Evolutionary conservation across 139 green algal genomes (phyloP), one percentile per base, ranked within the genome.

Genomic region (Bryopsis sp.): DNA sequence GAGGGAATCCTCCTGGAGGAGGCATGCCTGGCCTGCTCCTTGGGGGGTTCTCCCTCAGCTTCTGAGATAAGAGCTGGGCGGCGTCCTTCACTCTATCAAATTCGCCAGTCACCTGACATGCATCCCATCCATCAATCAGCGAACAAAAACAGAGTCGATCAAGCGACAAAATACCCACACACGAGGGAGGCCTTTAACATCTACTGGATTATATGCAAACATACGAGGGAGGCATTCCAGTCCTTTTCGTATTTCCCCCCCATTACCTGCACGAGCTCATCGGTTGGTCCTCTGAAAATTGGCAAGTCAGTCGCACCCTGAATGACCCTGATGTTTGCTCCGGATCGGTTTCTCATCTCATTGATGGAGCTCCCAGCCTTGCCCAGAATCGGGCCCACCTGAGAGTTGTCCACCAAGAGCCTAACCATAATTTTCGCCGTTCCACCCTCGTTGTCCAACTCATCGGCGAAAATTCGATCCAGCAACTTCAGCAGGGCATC

Each of bases 381-480:
- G 39, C 62, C 62, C 5, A 69, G 62, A 19, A 69, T 50, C 4
- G 62, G 62, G 6, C 62, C 62, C 15, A 69, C 62, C 54, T 69
- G 62, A 39, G 62, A 69, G 37, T 54, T 69, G 37, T 69, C 62
- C 8, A 69, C 62, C 24, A 69, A 54, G 35, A 69, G 39, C 37
- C 62, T 31, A 26, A 69, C 62, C 7, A 37, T 50, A 31, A 69
- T 36, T 35, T 69, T 69, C 8, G 39, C 37, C 7, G 22, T n/a
- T 15, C 39, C 62, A 15, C 62, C 62, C 43, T 69, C 62, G 24
- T 69, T 54, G 29, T 69, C 62, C 3, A 69, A 8, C 26, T 69
- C 62, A 57, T 69, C 62, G 26, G 62, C 39, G 62, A 69, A 69
- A 54, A 69, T 69, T 19, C 62, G 35, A 57, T 69, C 35, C 5